Evolutionary conservation across 495 filamentous ascomycete genomes (phyloP), one percentile per base, ranked within the genome.

Genomic region (Penicillium maclennaniae): DNA sequence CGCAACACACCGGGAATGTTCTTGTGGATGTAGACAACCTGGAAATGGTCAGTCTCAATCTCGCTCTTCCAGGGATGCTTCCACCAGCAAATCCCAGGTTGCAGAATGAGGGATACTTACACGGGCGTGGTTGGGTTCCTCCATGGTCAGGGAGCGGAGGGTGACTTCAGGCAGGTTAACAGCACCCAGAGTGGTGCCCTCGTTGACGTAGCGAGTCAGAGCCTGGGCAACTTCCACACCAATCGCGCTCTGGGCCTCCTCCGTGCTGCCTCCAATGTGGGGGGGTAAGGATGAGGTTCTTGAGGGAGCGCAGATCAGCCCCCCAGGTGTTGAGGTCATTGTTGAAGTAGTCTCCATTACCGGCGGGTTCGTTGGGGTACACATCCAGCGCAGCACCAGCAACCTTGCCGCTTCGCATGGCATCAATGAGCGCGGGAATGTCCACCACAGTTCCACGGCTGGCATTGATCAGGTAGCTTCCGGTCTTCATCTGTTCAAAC

Each of bases 241-340:
- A 67, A 97, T 99, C 8, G 95, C 92, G 47, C 89, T 84, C 73
- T 99, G 95, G 6, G 95, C 95, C 75, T 99, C 92, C 69, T 99
- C 95, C 4, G 95, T 99, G 71, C 88, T 95, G 28, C 93, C 93
- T 49, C 93, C 93, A 63, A 99, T 97, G 65, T 99, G 93, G 19
- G 93, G 93, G 93, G 3, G 92, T 92, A 27, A 99, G 77, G 54
- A 99, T 95, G 58, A 99, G 71, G 71, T 99, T 99, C 69, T 87
- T 91, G 44, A 97, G 79, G 36, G 79, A 78, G 23, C 88, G 84
- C 42, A 99, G 83, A 53, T 96, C 92, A 47, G 88, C 79, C n/a
- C 80, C 87, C 91, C 91, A 97, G 16, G 68, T 54, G 68, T 96
- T 96, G 58, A 99, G 79, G n/a, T 80, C 70, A 62, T 81, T 84